Base-by-base conservation (phyloP, 371 early-diverging fungal genomes). In the Massospora cicadina region DNA sequence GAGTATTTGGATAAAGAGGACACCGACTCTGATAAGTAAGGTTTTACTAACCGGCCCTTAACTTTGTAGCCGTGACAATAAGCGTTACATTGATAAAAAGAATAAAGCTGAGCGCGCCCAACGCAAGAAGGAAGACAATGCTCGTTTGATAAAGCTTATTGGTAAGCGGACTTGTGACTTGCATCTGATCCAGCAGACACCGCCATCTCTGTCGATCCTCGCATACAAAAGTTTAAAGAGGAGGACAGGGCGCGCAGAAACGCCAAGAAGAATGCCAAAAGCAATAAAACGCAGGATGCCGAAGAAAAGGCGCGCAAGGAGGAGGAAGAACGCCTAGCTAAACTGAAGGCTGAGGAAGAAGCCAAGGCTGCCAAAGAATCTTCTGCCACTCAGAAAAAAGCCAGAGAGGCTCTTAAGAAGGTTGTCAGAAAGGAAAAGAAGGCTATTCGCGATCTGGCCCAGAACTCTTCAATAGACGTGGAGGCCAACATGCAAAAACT, bases 1-100 rank as follows among this genome's bases (percentile, higher is more conserved):
- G 99, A 99, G 79, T 89, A 88, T 78, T 75, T 91, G 61, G 98
- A 97, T 72, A 92, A 98, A 81, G 96, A 98, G 73, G 94, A 90
- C 70, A 84, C 82, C 66, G 92, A 91, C 62, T 85, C 85, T 31
- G 93, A 92, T 69, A 88, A 87, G 43, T 43, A 43, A 43, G 43
- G 17, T 43, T 43, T 17, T 43, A 5, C 17, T 17, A 10, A 10
- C 43, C 5, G 17, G 43, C 17, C 10, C 43, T 43, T 10, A 43
- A 10, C 43, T 43, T 5, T 43, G 5, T 17, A 43, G 43, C 79
- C 91, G 98, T 74, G 96, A 96, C 69, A 89, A 95, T 71, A 93
- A 90, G 84, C 85, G 98, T 64, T 93, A 83, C 72, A 78, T 90
- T 67, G 98, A 98, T 72, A 78, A 83, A 74, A 90, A 93, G 85